Evolutionary conservation across 805 yeast genomes (phyloP).

Genomic region (Yarrowia divulgata): DNA sequence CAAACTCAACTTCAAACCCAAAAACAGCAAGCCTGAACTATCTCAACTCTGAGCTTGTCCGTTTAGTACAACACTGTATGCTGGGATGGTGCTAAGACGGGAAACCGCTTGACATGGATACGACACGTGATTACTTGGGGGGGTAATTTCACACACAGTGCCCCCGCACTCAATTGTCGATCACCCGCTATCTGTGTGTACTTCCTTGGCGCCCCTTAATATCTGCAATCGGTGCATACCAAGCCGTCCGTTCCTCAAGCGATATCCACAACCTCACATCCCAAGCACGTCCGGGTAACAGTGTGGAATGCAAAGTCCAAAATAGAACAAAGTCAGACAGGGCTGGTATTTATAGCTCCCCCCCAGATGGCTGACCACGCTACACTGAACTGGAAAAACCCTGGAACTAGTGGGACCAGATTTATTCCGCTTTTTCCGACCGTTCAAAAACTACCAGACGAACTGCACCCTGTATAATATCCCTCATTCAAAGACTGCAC

Average conservation of each 20-base stretch:
- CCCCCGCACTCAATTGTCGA: background rate
- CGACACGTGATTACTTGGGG: background rate
- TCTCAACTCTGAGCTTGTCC: conserved; percentile 19
- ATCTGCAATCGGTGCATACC: conserved; percentile 25
- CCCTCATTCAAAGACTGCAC: background rate
- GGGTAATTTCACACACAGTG: background rate
- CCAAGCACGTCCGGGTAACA: conserved; percentile 17
- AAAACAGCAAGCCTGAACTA: conserved; percentile 11
- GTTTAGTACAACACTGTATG: background rate
- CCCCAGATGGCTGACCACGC: background rate
- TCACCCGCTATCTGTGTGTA: too few species aligned
- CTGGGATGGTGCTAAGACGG: background rate
- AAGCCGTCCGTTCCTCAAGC: background rate
- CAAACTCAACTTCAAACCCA: background rate
- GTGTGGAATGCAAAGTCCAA: conserved; percentile 21
- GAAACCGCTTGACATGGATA: background rate
- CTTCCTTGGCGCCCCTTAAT: conserved; percentile 18
- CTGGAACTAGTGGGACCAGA: background rate
- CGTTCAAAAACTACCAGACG: background rate
- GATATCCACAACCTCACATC: too few species aligned
- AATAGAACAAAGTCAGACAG: conserved; percentile 32
- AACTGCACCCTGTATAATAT: background rate
- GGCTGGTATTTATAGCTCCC: conserved; percentile 17
- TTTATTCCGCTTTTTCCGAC: background rate
- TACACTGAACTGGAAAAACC: background rate